These are phyloP conservation scores for Trichoderma lentiforme DNA, from an alignment of 2,329 filamentous ascomycete genomes.

Conservation along the genomic window DNA sequence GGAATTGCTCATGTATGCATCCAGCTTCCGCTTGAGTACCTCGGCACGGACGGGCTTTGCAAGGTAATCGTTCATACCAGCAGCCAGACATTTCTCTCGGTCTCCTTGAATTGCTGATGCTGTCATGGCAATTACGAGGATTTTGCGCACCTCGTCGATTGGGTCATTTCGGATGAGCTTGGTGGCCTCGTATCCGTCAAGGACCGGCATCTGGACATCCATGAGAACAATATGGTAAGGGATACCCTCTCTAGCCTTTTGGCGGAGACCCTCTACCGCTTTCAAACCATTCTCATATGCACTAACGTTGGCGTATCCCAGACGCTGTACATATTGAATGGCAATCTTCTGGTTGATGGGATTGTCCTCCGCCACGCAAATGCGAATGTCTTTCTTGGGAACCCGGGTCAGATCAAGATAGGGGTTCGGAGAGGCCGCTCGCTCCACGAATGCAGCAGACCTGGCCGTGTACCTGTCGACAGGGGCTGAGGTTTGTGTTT, in stretches of 20 bases:
- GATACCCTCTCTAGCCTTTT: slow-evolving; percentile 64
- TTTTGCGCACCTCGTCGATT: slow-evolving; percentile 71
- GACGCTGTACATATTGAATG: slow-evolving; percentile 80
- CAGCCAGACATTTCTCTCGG: slow-evolving; percentile 89
- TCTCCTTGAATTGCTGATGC: slow-evolving; percentile 93
- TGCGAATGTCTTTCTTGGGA: slow-evolving; percentile 72
- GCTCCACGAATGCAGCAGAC: slow-evolving; percentile 33
- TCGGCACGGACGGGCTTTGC: slow-evolving; percentile 92
- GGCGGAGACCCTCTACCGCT: slow-evolving; percentile 79
- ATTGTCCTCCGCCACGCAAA: slow-evolving; percentile 95
- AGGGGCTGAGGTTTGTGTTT: slow-evolving; percentile 36
- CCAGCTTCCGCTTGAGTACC: slow-evolving; percentile 78
- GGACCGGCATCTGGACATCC: slow-evolving; percentile 94
- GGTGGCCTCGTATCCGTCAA: slow-evolving; percentile 91
- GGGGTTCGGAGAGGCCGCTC: slow-evolving; percentile 40
- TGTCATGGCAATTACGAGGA: slow-evolving; percentile 97
- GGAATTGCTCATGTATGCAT: slow-evolving; percentile 48
- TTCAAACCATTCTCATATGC: slow-evolving; percentile 88
- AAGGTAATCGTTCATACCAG: slow-evolving; percentile 96
- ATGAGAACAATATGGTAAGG: slow-evolving; percentile 91
- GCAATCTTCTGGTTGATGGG: slow-evolving; percentile 93
- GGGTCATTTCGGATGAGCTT: slow-evolving; percentile 74
- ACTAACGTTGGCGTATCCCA: slow-evolving; percentile 78
- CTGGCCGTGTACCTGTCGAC: slow-evolving; percentile 35
- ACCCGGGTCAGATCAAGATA: slow-evolving; percentile 68